Percentiles rank a stretch among this genome's conserved stretches.
These are phyloP conservation scores for Aspergillus bridgeri DNA, from an alignment of 495 filamentous ascomycete species.

Conservation along the genomic window DNA sequence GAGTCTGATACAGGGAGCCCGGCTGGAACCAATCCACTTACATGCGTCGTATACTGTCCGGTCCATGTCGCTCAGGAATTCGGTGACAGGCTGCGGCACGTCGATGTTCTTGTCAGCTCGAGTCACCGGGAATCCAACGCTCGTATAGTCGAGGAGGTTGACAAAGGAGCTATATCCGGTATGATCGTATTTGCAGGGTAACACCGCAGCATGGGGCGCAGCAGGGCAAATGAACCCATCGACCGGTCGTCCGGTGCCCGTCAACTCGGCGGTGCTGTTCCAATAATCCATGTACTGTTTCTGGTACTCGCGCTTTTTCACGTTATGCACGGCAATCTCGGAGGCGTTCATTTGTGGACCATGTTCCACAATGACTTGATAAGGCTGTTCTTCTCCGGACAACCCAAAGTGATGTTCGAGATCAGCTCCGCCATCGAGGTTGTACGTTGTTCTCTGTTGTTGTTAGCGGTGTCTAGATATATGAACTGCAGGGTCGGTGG, in stretches of 20 bases:
- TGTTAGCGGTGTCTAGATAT: not conserved
- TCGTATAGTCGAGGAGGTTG: slow-evolving; percentile 58
- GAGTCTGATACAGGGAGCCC: not conserved
- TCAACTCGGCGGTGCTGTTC: slow-evolving; percentile 54
- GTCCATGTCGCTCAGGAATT: slow-evolving; percentile 42
- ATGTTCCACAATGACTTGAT: slow-evolving; percentile 33
- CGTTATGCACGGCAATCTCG: slow-evolving; percentile 52
- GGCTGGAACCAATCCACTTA: slow-evolving; percentile 34
- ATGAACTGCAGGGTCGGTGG: not conserved
- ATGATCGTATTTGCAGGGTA: slow-evolving; percentile 44
- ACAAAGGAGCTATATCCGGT: slow-evolving; percentile 52
- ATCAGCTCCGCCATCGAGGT: slow-evolving; percentile 52
- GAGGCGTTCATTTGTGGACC: slow-evolving; percentile 36
- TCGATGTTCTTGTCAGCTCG: slow-evolving; percentile 53
- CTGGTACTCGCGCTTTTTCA: slow-evolving; percentile 56
- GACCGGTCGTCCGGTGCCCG: slow-evolving; percentile 55
- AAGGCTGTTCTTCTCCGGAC: slow-evolving; percentile 50
- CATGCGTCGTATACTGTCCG: slow-evolving; percentile 44
- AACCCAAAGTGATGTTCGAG: slow-evolving; percentile 45
- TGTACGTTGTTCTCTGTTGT: slow-evolving; percentile 23
- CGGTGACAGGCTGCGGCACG: slow-evolving; percentile 30
- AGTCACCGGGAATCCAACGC: slow-evolving; percentile 56
- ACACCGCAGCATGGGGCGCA: slow-evolving; percentile 46
- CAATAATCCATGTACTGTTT: slow-evolving; percentile 69
- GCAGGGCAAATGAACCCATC: slow-evolving; percentile 51